phyloP scores from a whole-genome alignment of 768 basidiomycete genomes.

The Kwoniella botswanensis region DNA sequence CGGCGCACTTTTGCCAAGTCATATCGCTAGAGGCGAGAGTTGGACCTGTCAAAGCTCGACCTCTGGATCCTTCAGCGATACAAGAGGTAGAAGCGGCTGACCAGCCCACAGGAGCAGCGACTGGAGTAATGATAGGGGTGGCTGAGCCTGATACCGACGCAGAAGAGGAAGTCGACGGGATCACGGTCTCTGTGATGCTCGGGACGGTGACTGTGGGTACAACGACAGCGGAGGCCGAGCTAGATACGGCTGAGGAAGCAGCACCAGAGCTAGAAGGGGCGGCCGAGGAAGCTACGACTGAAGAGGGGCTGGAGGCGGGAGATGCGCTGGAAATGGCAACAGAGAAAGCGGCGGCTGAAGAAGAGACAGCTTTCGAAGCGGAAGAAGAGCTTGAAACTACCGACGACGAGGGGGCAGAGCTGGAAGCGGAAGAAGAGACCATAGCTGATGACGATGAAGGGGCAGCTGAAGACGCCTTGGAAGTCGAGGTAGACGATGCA shows the following conservation, averaged over 20 bases:
- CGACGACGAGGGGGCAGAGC: constrained; percentile 1
- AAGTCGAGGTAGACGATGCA: constrained; percentile 11
- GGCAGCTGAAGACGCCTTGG: constrained; percentile 9
- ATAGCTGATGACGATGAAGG: neutral
- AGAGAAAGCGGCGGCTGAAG: neutral
- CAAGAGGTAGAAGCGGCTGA: constrained; percentile 24
- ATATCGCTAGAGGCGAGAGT: constrained; percentile 19
- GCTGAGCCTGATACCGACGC: constrained; percentile 13
- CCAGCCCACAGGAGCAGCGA: constrained; percentile 26
- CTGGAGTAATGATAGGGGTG: neutral
- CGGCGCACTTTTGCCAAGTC: constrained; percentile 33
- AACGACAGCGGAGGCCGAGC: constrained; percentile 12
- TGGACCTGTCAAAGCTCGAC: constrained; percentile 25
- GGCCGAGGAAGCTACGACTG: constrained; percentile 7
- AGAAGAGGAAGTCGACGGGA: constrained; percentile 14
- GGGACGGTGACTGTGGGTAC: constrained; percentile 11
- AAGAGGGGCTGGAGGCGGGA: constrained; percentile 3
- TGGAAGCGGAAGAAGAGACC: neutral
- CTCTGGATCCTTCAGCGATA: constrained; percentile 26
- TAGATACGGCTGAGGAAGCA: constrained; percentile 2
- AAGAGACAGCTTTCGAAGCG: constrained; percentile 11
- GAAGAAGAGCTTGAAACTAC: neutral
- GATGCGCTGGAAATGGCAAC: constrained; percentile 1
- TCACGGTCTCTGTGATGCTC: neutral
- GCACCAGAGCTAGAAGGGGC: neutral